Evolutionary conservation across 176 grass and related monocot genomes (phyloP), one percentile per base, ranked within the genome.

Genomic region (Oryza nivara): DNA sequence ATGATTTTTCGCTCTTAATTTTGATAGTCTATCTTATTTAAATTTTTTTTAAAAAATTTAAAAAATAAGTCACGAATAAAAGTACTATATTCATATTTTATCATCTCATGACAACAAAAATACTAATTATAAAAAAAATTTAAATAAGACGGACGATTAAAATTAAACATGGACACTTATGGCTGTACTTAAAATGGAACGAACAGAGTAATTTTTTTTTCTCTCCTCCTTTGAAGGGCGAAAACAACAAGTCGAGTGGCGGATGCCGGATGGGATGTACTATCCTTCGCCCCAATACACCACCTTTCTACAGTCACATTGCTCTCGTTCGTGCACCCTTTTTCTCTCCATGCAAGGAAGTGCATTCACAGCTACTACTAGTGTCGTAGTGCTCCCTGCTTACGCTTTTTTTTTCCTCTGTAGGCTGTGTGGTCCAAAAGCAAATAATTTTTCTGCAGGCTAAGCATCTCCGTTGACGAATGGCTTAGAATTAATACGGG

Each of bases 261-360:
- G 40, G 40, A 8, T 41, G 1, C 4, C 4, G 0, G 65, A 13
- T 32, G 25, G 49, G 26, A 35, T 26, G 65, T 56, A 11, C 82
- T 38, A 28, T 56, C 63, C 22, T 63, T 75, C 49, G 4, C 15
- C 15, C 64, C 65, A n/a, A 17, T 68, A 6, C 32, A 38, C 51
- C 7, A 12, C 64, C 77, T 89, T 89, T 89, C 65, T 22, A 12
- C 72, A 4, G 65, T 76, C 72, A 56, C 68, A 73, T 73, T 73
- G 5, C 73, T 64, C 11, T 78, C 80, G 22, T 1, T 30, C 3
- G 11, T 11, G 30, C 32, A 13, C 43, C 3, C 12, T 19, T 32
- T 32, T 61, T 44, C 20, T 48, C 43, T 48, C 22, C 71, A 49
- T 44, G 12, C 44, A 28, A 73, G n/a, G 9, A 48, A 48, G 43